Percentiles rank a stretch among this genome's conserved stretches.
Conservation (phyloP, 306 rosid genomes). For the Mimosa pudica region DNA sequence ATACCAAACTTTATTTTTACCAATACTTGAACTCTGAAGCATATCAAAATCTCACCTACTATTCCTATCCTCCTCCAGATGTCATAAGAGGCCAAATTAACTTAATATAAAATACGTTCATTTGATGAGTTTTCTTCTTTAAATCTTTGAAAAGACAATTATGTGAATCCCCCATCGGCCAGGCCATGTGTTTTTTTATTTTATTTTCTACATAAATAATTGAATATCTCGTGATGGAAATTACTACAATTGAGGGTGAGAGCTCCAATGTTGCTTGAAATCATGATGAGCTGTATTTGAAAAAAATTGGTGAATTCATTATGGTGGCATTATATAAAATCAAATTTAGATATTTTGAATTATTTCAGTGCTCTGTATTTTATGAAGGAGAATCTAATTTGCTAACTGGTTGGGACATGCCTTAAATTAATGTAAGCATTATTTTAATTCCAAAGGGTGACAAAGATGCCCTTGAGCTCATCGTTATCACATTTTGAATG, state of each 20-base stretch:
- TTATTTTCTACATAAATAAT: slow-evolving; percentile 37
- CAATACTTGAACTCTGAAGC: slow-evolving; percentile 35
- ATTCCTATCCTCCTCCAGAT: background rate
- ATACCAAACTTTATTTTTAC: slow-evolving; percentile 40
- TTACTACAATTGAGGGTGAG: background rate
- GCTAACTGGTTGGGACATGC: slow-evolving; percentile 28
- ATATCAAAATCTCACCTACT: slow-evolving; percentile 55
- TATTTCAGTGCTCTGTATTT: background rate
- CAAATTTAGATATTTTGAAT: background rate
- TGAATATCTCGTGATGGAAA: slow-evolving; percentile 24
- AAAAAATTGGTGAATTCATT: no score
- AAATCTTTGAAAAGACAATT: slow-evolving; percentile 35
- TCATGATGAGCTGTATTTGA: background rate
- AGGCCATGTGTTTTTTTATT: slow-evolving; percentile 11
- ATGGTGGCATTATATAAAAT: background rate
- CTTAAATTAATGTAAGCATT: slow-evolving; percentile 18
- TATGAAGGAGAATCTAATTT: slow-evolving; percentile 30
- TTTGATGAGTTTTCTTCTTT: slow-evolving; percentile 31
- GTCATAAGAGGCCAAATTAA: slow-evolving; percentile 23
- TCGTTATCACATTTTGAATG: background rate
- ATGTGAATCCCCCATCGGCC: slow-evolving; percentile 31
- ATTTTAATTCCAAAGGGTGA: slow-evolving; percentile 28
- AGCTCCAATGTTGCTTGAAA: background rate
- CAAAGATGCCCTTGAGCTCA: slow-evolving; percentile 3
- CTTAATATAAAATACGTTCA: background rate